Conservation (phyloP, 257 asterid species). For the Gardenia jasminoides region DNA sequence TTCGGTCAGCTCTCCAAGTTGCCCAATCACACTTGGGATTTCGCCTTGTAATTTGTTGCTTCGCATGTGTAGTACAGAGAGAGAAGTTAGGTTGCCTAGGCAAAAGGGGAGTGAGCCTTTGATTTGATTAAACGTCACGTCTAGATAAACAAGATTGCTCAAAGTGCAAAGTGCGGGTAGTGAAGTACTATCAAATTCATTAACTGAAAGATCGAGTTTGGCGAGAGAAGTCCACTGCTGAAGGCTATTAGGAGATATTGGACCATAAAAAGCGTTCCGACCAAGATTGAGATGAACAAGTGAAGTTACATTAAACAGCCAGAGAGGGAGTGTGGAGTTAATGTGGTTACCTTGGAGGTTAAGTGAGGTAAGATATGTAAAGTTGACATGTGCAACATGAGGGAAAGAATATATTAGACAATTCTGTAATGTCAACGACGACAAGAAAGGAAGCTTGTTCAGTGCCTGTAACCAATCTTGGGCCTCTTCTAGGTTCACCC, state of each 20-base stretch:
- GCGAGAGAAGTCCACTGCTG: not conserved
- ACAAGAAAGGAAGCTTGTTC: not conserved
- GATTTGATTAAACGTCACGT: not conserved
- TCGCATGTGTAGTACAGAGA: too few relatives aligned
- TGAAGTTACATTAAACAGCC: not conserved
- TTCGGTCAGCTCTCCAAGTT: not conserved
- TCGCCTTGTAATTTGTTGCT: not conserved
- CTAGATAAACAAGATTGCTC: not conserved
- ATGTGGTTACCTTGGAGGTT: not conserved
- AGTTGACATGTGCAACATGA: too few relatives aligned
- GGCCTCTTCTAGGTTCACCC: not conserved
- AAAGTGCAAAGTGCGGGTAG: not conserved
- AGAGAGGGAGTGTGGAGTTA: not conserved
- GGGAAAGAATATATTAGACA: too few relatives aligned
- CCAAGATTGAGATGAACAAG: not conserved
- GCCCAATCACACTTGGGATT: not conserved
- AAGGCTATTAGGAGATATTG: not conserved
- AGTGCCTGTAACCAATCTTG: not conserved
- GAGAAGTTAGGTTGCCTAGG: too few relatives aligned
- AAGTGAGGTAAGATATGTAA: not conserved
- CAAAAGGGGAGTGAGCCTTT: too few relatives aligned
- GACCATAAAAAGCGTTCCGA: not conserved
- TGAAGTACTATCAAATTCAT: not conserved
- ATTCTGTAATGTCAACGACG: not conserved
- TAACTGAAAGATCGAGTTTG: not conserved